These are phyloP conservation scores for Chenopodium berlandieri DNA, from an alignment of 148 eudicot species.

Conservation along the genomic window DNA sequence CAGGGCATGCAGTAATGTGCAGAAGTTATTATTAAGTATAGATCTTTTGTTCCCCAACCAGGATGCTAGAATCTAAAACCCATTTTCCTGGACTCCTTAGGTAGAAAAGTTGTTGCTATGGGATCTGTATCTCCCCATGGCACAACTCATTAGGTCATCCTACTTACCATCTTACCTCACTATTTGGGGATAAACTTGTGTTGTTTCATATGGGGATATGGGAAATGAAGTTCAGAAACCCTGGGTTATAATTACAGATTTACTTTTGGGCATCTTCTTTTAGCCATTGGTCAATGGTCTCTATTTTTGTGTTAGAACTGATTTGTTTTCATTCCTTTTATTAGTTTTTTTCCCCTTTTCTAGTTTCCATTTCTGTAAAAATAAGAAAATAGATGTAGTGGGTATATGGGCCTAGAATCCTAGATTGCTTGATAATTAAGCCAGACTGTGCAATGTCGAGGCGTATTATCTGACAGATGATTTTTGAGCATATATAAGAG, in stretches of 20 bases:
- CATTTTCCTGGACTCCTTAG: neutral
- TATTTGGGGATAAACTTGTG: neutral
- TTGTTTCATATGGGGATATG: neutral
- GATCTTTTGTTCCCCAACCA: neutral
- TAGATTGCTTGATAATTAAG: neutral
- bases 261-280: neutral
- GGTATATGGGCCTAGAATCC: neutral
- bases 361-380: neutral
- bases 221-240: constrained; percentile 4
- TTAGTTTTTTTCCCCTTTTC: neutral
- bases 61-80: neutral
- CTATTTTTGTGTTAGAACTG: neutral
- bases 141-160: neutral
- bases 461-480: neutral
- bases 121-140: neutral
- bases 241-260: neutral
- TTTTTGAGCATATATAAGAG: neutral
- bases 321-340: neutral
- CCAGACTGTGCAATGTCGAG: neutral
- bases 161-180: neutral
- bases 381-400: neutral
- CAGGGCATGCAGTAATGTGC: neutral
- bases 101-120: neutral
- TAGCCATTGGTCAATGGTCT: neutral
- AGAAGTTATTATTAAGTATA: neutral